phyloP scores from a whole-genome alignment of 148 eudicot genomes.

The Silene latifolia region DNA sequence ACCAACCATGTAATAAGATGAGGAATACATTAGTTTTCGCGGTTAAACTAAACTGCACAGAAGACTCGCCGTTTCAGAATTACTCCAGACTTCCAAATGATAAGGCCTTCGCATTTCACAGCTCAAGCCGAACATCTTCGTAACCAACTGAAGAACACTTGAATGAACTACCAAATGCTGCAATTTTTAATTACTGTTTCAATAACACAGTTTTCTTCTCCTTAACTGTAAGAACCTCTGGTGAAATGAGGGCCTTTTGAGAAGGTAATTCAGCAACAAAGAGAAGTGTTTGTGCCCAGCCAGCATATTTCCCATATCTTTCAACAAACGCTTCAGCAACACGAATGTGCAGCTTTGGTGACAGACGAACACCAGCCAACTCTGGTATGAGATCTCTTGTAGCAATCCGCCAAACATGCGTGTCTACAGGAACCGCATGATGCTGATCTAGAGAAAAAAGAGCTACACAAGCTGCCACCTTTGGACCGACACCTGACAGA shows the following conservation, averaged over 20 bases:
- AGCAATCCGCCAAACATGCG: constrained; percentile 96
- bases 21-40: too few species aligned
- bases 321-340: constrained; percentile 90
- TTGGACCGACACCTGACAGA: constrained; percentile 95
- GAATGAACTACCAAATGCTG: not conserved
- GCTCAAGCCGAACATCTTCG: not conserved
- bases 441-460: constrained; percentile 95
- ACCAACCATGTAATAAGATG: too few species aligned
- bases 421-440: constrained; percentile 97
- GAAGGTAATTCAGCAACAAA: constrained; percentile 94
- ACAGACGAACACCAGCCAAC: constrained; percentile 68
- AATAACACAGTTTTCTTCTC: constrained; percentile 25
- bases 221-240: constrained; percentile 18
- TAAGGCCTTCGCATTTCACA: not conserved
- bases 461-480: constrained; percentile 96
- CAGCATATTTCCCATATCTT: constrained; percentile 93
- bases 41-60: too few species aligned
- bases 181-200: not conserved
- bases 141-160: not conserved
- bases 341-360: constrained; percentile 58
- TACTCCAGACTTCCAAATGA: not conserved
- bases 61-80: not conserved
- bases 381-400: constrained; percentile 81
- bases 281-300: constrained; percentile 95
- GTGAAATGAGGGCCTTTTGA: constrained; percentile 59